A percentile compares a stretch with the other conserved stretches of the same genome.
Conservation (phyloP, 2,329 filamentous ascomycete genomes). For the Cytospora leucostoma region DNA sequence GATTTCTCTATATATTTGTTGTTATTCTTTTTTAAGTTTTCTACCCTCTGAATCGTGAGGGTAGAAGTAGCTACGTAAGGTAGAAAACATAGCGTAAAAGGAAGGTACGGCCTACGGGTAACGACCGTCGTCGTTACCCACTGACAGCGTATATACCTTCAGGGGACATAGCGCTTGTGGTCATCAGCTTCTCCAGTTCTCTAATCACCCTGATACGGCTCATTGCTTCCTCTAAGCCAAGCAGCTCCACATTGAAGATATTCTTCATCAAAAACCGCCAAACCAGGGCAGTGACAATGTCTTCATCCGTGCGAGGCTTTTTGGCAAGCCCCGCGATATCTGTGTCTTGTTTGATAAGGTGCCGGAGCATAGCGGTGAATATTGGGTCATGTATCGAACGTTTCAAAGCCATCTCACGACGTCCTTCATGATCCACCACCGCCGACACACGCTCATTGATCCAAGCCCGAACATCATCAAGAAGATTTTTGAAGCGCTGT, state of each 20-base stretch:
- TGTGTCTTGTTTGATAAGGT: not conserved
- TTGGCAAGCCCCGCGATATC: not conserved
- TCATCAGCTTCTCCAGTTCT: not conserved
- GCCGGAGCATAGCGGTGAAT: not conserved
- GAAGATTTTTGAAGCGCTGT: not conserved
- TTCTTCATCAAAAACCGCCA: not conserved
- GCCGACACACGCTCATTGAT: not conserved
- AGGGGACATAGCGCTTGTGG: not conserved
- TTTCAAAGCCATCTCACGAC: not conserved
- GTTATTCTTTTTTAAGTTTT: no score
- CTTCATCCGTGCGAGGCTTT: not conserved
- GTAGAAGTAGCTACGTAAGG: no score
- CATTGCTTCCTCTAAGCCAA: not conserved
- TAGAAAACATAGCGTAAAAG: no score
- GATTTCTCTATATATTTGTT: no score
- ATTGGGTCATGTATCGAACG: not conserved
- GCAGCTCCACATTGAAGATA: not conserved
- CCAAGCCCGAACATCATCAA: not conserved
- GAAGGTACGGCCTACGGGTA: no score
- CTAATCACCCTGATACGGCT: not conserved
- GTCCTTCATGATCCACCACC: not conserved
- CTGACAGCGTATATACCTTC: constrained; percentile 1
- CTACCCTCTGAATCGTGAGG: no score
- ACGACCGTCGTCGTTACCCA: no score
- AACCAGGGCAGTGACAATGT: not conserved